phyloP scores from a whole-genome alignment of 2,329 filamentous ascomycete genomes.

The Fusarium sp. region DNA sequence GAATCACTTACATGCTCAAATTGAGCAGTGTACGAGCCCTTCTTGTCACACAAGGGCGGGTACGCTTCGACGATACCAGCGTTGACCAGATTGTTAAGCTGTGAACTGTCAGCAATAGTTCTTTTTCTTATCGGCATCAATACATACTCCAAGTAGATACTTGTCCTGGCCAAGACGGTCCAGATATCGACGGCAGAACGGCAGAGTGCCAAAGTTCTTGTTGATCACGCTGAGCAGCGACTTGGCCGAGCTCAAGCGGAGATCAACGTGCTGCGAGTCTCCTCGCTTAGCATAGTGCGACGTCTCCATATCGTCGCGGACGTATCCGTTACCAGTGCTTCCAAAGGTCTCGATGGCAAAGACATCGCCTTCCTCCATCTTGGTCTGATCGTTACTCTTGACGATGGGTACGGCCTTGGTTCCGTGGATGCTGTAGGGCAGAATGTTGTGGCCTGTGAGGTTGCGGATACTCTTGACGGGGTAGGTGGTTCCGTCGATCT shows the following conservation, averaged over 20 bases:
- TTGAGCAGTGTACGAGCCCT: conserved; percentile 94
- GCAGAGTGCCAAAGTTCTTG: conserved; percentile 94
- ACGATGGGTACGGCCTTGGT: conserved; percentile 95
- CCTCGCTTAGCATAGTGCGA: conserved; percentile 85
- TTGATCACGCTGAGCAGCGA: conserved; percentile 87
- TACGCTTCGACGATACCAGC: conserved; percentile 90
- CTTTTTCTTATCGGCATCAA: not conserved
- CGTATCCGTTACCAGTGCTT: conserved; percentile 88
- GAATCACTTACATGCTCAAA: conserved; percentile 83
- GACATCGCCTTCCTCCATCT: conserved; percentile 97
- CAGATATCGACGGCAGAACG: conserved; percentile 89
- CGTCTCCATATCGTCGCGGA: conserved; percentile 86
- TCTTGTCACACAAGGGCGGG: conserved; percentile 87
- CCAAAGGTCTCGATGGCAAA: conserved; percentile 98
- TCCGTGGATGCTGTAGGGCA: conserved; percentile 89
- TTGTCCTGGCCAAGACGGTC: conserved; percentile 95
- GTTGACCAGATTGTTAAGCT: conserved; percentile 87
- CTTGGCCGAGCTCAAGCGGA: conserved; percentile 84
- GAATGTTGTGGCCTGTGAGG: conserved; percentile 89
- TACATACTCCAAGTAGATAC: conserved; percentile 83
- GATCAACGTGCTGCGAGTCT: conserved; percentile 78
- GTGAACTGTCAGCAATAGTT: conserved; percentile 4
- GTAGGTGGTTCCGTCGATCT: conserved; percentile 79
- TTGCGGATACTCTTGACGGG: conserved; percentile 88
- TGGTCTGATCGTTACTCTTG: conserved; percentile 85